Conservation (phyloP, 441 rosid genomes). For the Arabidopsis hybrid region DNA sequence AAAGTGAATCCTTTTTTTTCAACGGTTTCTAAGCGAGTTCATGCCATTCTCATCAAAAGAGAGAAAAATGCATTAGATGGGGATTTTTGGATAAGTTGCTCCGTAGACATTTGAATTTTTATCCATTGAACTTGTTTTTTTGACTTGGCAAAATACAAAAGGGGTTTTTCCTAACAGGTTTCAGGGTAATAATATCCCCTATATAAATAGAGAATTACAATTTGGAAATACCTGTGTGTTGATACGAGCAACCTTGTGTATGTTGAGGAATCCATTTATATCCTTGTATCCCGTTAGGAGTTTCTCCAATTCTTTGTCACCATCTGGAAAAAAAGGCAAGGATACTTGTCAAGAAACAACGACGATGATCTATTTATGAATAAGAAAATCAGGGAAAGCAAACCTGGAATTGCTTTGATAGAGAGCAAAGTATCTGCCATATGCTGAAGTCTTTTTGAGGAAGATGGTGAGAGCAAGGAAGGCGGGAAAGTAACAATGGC, state of each 20-base stretch:
- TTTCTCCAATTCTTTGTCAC: conserved; percentile 83
- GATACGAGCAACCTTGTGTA: conserved; percentile 81
- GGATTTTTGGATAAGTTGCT: conserved; percentile 3
- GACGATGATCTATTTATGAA: not conserved
- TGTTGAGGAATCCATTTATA: conserved; percentile 86
- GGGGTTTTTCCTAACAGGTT: not conserved
- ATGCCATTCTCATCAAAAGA: conserved; percentile 10
- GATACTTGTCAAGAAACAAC: conserved; percentile 4
- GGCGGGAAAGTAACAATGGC: conserved; percentile 79
- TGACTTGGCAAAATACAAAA: not conserved
- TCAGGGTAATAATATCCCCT: not conserved
- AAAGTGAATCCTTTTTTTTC: not conserved
- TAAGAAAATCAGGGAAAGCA: conserved; percentile 27
- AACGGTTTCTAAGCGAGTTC: not conserved
- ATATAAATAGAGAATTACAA: not conserved
- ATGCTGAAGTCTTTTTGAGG: conserved; percentile 84
- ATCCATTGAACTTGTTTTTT: not conserved
- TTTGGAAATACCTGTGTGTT: conserved; percentile 72
- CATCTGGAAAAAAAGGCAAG: conserved; percentile 55
- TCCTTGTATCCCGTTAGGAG: conserved; percentile 94
- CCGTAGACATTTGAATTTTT: not conserved
- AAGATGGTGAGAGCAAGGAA: conserved; percentile 70
- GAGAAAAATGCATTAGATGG: not conserved
- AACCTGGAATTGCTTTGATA: conserved; percentile 91
- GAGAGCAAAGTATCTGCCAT: conserved; percentile 90